Evolutionary conservation across 805 yeast genomes (phyloP), one percentile per base, ranked within the genome.

Genomic region (Lachancea dasiensis): DNA sequence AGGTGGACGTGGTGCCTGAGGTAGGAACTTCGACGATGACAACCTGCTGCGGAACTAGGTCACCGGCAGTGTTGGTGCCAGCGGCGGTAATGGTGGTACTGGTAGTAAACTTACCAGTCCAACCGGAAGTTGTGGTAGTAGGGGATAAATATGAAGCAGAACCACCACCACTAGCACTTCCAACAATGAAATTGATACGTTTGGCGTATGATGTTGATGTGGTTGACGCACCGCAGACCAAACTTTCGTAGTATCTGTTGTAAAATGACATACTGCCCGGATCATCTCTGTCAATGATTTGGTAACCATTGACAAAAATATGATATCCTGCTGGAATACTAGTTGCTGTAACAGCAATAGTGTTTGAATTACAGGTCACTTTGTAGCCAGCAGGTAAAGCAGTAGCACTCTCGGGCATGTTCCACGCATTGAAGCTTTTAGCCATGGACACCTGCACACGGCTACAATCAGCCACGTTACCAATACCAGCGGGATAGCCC

Each of bases 321-420:
- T 41, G 41, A 26, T 41, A 44, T 5, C 44, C 40, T 4, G 43
- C 43, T 5, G 48, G 45, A 13, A 44, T 30, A 30, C 43, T 32
- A 22, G 35, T 36, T 19, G 48, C 48, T 21, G 38, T 34, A 19
- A 44, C 27, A 3, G 37, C 37, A 20, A 44, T 25, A 3, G 41
- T 39, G 22, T 41, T 39, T 10, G 33, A 18, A 8, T 27, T 26
- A 34, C 48, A 44, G 14, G 37, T 28, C 14, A 30, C 25, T 1
- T 36, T 30, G n/a, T 41, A 43, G 11, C 14, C 21, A n/a, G 39
- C 28, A 4, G 45, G 45, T n/a, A 41, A 30, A 10, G 28, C 34
- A 5, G 28, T 39, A 5, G 48, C 43, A 27, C 30, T 35, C 25
- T 34, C 34, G 5, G 48, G 45, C 37, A 29, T 27, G 34, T 38